Conservation (phyloP, 2,329 filamentous ascomycete species). For the Exserohilum rostratum region DNA sequence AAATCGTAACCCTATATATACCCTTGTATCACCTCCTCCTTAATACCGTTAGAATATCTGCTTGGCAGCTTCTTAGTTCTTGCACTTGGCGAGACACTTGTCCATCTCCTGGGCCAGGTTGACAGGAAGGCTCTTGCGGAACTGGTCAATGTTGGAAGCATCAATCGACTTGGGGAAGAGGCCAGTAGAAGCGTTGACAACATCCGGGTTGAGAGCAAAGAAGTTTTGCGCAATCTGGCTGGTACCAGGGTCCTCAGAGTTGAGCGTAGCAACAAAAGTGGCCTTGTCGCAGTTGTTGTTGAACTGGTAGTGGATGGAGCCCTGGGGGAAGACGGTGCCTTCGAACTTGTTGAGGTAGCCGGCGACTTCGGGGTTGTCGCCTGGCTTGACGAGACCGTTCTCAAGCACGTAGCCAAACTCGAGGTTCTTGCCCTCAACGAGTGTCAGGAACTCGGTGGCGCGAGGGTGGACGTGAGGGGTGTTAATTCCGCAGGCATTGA, state of each 20-base stretch:
- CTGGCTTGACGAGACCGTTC: constrained; percentile 49
- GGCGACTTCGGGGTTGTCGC: constrained; percentile 47
- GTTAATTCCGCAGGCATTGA: constrained; percentile 55
- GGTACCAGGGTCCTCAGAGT: constrained; percentile 53
- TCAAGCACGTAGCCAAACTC: constrained; percentile 56
- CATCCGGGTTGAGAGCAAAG: constrained; percentile 47
- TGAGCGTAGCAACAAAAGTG: constrained; percentile 53
- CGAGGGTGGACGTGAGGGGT: constrained; percentile 57
- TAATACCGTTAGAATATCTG: neutral
- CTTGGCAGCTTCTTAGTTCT: constrained; percentile 3
- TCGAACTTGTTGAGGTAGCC: constrained; percentile 51
- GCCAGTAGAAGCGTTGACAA: constrained; percentile 49
- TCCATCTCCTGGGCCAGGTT: constrained; percentile 62
- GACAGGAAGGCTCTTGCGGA: constrained; percentile 49
- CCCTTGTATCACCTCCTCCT: neutral
- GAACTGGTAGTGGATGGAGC: constrained; percentile 57
- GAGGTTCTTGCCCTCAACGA: constrained; percentile 50
- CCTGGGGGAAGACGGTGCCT: constrained; percentile 56
- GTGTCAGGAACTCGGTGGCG: constrained; percentile 56
- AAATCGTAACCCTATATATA: constrained; percentile 1
- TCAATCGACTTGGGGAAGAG: constrained; percentile 44
- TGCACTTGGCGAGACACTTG: constrained; percentile 59
- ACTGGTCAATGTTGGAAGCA: constrained; percentile 46
- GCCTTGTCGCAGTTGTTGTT: constrained; percentile 55
- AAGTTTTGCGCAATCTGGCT: constrained; percentile 53